Evolutionary conservation across 2,329 filamentous ascomycete genomes (phyloP).

Genomic region (Fusarium drepaniforme): DNA sequence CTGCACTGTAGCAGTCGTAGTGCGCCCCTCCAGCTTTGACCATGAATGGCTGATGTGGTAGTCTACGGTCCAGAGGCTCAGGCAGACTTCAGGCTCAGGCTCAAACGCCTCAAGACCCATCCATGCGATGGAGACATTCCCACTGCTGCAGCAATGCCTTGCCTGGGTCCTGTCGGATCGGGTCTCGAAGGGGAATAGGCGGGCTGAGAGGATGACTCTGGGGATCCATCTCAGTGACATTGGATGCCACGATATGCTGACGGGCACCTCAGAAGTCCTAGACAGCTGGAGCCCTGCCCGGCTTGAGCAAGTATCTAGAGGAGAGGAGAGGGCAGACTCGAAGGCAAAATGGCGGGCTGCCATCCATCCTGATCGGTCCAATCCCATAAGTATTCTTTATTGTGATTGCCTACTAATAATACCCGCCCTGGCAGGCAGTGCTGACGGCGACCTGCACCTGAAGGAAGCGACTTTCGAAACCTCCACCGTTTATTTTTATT

Average conservation of each 20-base stretch:
- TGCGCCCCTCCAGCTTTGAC: conserved; percentile 26
- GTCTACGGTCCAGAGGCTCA: conserved; percentile 28
- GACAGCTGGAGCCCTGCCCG: not conserved
- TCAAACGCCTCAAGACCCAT: conserved; percentile 14
- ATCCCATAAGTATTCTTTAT: not conserved
- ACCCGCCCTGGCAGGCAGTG: conserved; percentile 33
- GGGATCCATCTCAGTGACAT: conserved; percentile 30
- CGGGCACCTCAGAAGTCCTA: not conserved
- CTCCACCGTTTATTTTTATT: conserved; percentile 38
- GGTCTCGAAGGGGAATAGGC: conserved; percentile 8
- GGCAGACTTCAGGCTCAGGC: conserved; percentile 31
- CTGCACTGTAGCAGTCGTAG: conserved; percentile 13
- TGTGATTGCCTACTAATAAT: conserved; percentile 24
- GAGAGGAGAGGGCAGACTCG: not conserved
- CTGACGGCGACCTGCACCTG: conserved; percentile 34
- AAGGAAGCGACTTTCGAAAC: conserved; percentile 34
- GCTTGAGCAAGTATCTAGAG: not conserved
- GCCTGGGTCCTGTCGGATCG: conserved; percentile 7
- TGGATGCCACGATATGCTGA: conserved; percentile 14
- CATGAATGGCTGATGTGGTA: conserved; percentile 1
- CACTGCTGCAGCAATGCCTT: conserved; percentile 17
- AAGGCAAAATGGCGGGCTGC: conserved; percentile 2
- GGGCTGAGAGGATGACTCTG: conserved; percentile 12
- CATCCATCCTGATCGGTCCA: not conserved
- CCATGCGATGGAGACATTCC: conserved; percentile 28